phyloP scores from a whole-genome alignment of 805 yeast species.

The Candida bentonensis region DNA sequence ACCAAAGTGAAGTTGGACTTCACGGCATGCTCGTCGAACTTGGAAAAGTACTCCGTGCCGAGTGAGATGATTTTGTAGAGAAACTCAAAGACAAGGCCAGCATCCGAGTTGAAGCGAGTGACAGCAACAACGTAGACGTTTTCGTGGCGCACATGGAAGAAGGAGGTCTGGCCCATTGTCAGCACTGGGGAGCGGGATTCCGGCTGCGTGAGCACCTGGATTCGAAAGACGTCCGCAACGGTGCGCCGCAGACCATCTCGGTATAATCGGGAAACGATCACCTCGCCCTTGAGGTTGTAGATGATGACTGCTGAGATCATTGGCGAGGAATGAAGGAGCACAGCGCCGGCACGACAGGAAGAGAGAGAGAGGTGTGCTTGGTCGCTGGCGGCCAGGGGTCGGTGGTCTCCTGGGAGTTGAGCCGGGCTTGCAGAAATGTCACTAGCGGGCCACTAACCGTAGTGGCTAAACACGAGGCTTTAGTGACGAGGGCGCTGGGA shows the following conservation, averaged over 20 bases:
- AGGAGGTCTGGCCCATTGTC: conserved; percentile 87
- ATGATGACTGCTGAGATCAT: conserved; percentile 82
- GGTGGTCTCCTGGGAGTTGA: no score
- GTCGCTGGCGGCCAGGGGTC: no score
- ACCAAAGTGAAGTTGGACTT: conserved; percentile 53
- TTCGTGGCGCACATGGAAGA: conserved; percentile 53
- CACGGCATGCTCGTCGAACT: conserved; percentile 34
- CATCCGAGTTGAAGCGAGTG: conserved; percentile 80
- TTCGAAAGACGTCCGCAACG: conserved; percentile 78
- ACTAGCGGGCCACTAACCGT: no score
- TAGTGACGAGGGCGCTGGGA: no score
- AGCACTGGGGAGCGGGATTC: conserved; percentile 55
- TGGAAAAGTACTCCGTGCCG: conserved; percentile 30
- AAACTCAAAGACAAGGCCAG: conserved; percentile 66
- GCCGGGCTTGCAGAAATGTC: no score
- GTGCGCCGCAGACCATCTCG: conserved; percentile 65
- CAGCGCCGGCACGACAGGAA: no score
- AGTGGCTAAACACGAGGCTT: no score
- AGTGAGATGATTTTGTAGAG: conserved; percentile 46
- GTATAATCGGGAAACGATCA: conserved; percentile 58
- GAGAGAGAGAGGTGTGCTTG: no score
- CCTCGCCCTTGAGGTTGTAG: conserved; percentile 70
- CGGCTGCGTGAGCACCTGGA: conserved; percentile 68
- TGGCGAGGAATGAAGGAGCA: conserved; percentile 2
- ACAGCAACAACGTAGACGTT: conserved; percentile 75